Percentiles rank a stretch among this genome's conserved stretches.
These are phyloP conservation scores for Citeromyces hawaiiensis DNA, from an alignment of 1,139 yeast species.

Conservation along the genomic window DNA sequence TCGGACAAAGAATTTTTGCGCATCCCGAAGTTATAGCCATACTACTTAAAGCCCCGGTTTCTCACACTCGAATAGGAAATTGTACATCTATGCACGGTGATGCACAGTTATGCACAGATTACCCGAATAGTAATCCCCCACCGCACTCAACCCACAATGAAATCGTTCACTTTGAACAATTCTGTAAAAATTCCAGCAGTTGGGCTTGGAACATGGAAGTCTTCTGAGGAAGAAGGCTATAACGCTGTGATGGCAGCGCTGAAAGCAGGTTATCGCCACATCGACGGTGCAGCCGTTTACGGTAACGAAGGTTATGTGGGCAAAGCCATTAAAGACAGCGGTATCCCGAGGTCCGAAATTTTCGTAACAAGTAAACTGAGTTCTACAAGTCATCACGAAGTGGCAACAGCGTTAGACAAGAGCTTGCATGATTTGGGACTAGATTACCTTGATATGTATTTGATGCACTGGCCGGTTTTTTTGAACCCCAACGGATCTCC, in stretches of 20 bases:
- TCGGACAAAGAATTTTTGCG: too few relatives aligned
- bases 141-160: too few relatives aligned
- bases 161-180: slow-evolving; percentile 23
- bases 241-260: slow-evolving; percentile 52
- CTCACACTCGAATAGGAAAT: too few relatives aligned
- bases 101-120: too few relatives aligned
- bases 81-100: too few relatives aligned
- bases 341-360: slow-evolving; percentile 27
- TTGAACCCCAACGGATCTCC: slow-evolving; percentile 27
- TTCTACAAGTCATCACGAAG: slow-evolving; percentile 46
- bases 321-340: slow-evolving; percentile 29
- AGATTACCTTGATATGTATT: slow-evolving; percentile 73
- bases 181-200: slow-evolving; percentile 43
- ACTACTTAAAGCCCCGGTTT: too few relatives aligned
- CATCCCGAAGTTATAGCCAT: too few relatives aligned
- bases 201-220: slow-evolving; percentile 50
- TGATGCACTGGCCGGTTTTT: slow-evolving; percentile 81
- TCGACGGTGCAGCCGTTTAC: slow-evolving; percentile 47
- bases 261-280: slow-evolving; percentile 37
- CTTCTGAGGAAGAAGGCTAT: slow-evolving; percentile 42
- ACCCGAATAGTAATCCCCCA: too few relatives aligned
- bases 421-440: slow-evolving; percentile 56
- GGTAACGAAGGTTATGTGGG: slow-evolving; percentile 43
- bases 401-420: slow-evolving; percentile 40
- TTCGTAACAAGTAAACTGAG: slow-evolving; percentile 33